phyloP scores from a whole-genome alignment of 2,329 filamentous ascomycete species.

The Stemphylium lycopersici region DNA sequence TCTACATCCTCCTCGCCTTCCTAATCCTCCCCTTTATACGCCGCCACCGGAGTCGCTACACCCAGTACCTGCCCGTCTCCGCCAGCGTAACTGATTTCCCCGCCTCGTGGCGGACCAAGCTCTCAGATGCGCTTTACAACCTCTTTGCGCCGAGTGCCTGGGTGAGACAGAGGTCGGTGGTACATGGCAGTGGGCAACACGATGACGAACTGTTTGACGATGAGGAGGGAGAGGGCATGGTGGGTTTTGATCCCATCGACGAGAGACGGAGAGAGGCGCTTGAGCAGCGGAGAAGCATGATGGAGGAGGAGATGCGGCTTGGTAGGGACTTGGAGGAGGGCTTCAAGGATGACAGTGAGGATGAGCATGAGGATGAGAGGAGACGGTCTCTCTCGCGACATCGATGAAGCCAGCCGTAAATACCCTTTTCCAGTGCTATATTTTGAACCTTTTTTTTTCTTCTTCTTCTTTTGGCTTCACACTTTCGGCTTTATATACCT shows the following conservation, averaged over 20 bases:
- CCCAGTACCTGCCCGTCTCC: slow-evolving; percentile 52
- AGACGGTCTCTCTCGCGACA: slow-evolving; percentile 26
- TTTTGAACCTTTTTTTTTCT: neutral
- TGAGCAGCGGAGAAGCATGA: slow-evolving; percentile 48
- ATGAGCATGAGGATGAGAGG: slow-evolving; percentile 54
- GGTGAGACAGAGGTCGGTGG: slow-evolving; percentile 27
- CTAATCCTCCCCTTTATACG: slow-evolving; percentile 53
- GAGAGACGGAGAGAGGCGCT: slow-evolving; percentile 47
- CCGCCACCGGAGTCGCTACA: slow-evolving; percentile 53
- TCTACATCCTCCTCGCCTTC: slow-evolving; percentile 52
- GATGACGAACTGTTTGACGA: slow-evolving; percentile 52
- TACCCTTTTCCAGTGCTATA: neutral
- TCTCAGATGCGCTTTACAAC: slow-evolving; percentile 45
- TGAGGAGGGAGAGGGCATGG: slow-evolving; percentile 56
- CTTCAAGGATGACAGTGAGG: slow-evolving; percentile 75
- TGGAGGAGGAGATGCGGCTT: slow-evolving; percentile 65
- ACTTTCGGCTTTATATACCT: too few species aligned
- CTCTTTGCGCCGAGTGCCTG: slow-evolving; percentile 43
- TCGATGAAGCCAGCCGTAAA: slow-evolving; percentile 4
- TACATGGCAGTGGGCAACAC: slow-evolving; percentile 42
- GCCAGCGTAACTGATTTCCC: slow-evolving; percentile 23
- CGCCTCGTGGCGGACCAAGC: slow-evolving; percentile 39
- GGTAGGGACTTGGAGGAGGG: slow-evolving; percentile 81
- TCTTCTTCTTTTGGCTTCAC: too few species aligned
- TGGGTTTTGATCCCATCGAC: slow-evolving; percentile 52